A percentile compares a stretch with the other conserved stretches of the same genome.
These are phyloP conservation scores for Letharia lupina DNA, from an alignment of 495 filamentous ascomycete species.

Conservation along the genomic window DNA sequence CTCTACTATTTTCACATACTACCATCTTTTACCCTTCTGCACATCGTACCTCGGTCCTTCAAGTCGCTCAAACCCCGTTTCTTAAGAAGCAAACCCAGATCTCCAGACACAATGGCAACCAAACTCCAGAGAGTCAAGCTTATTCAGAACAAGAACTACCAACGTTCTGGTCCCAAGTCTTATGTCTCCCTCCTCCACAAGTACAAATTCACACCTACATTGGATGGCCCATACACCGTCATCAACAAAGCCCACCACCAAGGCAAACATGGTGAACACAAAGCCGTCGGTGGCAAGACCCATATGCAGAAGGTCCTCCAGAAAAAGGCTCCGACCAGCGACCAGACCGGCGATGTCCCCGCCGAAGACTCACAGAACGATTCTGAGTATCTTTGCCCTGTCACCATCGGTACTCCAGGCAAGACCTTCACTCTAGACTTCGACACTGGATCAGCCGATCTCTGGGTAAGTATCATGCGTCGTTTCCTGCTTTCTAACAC, in stretches of 20 bases:
- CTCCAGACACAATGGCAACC: constrained; percentile 30
- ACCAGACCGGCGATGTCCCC: constrained; percentile 46
- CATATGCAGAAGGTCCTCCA: constrained; percentile 40
- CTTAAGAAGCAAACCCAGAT: neutral
- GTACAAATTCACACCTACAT: constrained; percentile 61
- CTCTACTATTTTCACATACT: neutral
- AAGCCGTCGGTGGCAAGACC: constrained; percentile 40
- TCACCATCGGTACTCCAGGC: constrained; percentile 58
- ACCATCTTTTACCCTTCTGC: neutral
- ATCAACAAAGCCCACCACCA: constrained; percentile 38
- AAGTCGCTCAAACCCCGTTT: neutral
- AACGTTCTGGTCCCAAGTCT: constrained; percentile 60
- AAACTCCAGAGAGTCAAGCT: constrained; percentile 42
- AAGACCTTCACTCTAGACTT: constrained; percentile 64
- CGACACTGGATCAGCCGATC: constrained; percentile 69
- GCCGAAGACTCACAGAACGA: constrained; percentile 74
- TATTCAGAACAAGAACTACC: constrained; percentile 53
- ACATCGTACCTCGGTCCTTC: neutral
- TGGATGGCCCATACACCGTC: constrained; percentile 57
- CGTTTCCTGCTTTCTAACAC: constrained; percentile 11
- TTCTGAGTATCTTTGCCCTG: constrained; percentile 56
- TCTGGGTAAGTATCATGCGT: constrained; percentile 53
- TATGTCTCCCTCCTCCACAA: constrained; percentile 64
- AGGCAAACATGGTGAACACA: constrained; percentile 36
- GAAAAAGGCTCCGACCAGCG: constrained; percentile 37